Conservation (phyloP, 2,329 filamentous ascomycete species). For the Aspergillus nomiae region DNA sequence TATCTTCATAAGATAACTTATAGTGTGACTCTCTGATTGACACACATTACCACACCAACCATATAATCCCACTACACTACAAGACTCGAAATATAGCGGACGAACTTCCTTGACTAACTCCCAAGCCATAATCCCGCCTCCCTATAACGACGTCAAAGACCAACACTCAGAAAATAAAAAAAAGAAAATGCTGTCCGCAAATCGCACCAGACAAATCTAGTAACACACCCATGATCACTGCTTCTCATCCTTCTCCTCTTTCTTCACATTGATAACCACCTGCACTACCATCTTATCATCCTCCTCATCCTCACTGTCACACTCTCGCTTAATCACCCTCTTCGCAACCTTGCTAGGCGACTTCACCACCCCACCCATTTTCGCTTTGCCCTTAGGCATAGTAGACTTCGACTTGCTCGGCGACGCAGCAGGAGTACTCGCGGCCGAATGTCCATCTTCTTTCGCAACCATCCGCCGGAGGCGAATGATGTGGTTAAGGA, state of each 20-base stretch:
- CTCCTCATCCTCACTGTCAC: not conserved
- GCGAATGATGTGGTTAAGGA: not conserved
- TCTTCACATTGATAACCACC: not conserved
- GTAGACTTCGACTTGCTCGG: not conserved
- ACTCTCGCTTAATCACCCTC: not conserved
- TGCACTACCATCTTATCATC: not conserved
- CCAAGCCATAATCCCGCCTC: not conserved
- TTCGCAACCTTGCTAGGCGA: not conserved
- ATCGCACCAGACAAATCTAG: not conserved
- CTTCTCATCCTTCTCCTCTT: not conserved
- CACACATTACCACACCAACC: too few species aligned
- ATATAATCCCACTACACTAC: too few species aligned
- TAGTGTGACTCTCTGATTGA: too few species aligned
- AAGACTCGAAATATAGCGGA: too few species aligned
- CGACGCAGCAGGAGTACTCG: not conserved
- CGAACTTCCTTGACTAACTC: too few species aligned
- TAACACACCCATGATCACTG: not conserved
- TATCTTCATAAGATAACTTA: too few species aligned
- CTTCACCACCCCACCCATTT: not conserved
- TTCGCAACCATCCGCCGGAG: not conserved
- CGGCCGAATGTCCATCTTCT: not conserved
- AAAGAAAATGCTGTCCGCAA: not conserved
- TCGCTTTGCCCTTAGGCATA: not conserved
- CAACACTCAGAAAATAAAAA: not conserved
- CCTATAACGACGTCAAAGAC: not conserved